Base-by-base conservation (phyloP, 2,329 filamentous ascomycete genomes). In the Alternaria sp. region DNA sequence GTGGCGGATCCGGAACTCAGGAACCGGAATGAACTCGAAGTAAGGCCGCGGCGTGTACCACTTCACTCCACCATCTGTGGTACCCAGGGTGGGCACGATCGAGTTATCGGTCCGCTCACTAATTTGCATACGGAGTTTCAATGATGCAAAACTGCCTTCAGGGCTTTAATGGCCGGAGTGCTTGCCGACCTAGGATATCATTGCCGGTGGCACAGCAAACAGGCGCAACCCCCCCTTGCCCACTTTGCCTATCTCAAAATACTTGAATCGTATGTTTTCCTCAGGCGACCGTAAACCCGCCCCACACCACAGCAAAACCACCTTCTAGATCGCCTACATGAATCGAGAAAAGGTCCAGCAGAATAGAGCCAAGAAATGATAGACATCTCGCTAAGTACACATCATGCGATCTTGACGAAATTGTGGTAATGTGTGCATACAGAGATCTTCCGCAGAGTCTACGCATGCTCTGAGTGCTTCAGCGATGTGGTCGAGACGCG, bases 221-320 rank as follows among this genome's bases (percentile, higher is more conserved):
- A 25, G 32, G 54, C 50, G 54, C 49, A 16, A 28, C 45, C 52
- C 41, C 40, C 40, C 46, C 30, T 25, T 52, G 51, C 45, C 41
- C n/a, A 46, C 46, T 56, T 44, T 52, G 45, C 55, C 45, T 44
- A 46, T 51, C 48, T 54, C 44, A 53, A 64, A 44, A 44, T 20
- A 55, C 56, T 25, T 50, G 51, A 57, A 32, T 64, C 59, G 59
- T 64, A 64, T 55, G 62, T 59, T 54, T 41, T 57, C 40, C 55
- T 52, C 44, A 48, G 55, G 59, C 38, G 59, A 56, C 62, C 59
- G 56, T 50, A 62, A 57, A 27, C 52, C 32, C 18, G 60, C 62
- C 62, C 62, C 59, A 58, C 62, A 59, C 38, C 44, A 61, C 51
- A 50, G 40, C 32, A 49, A 36, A 34, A 36, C 46, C 34, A 36